Conservation (phyloP, 495 filamentous ascomycete species). For the Podospora australis region DNA sequence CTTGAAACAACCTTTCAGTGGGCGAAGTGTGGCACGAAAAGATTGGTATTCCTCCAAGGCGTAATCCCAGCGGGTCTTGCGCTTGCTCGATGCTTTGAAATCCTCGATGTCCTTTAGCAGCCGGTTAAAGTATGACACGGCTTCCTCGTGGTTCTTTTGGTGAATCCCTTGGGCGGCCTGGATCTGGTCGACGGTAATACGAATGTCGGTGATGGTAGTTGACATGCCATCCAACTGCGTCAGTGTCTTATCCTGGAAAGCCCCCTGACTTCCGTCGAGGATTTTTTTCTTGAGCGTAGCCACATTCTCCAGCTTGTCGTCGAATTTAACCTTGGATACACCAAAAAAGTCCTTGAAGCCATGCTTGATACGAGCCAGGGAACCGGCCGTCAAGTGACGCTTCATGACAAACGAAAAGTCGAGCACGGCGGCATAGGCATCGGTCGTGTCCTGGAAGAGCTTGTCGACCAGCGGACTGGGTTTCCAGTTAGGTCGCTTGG, state of each 20-base stretch:
- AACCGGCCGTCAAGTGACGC: constrained; percentile 18
- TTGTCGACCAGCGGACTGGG: constrained; percentile 19
- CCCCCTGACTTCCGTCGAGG: constrained; percentile 21
- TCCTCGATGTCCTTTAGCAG: constrained; percentile 18
- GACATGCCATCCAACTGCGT: constrained; percentile 15
- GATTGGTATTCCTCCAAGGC: constrained; percentile 19
- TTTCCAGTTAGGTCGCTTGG: constrained; percentile 19
- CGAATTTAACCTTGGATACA: constrained; percentile 19
- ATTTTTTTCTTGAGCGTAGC: constrained; percentile 21
- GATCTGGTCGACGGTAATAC: constrained; percentile 14
- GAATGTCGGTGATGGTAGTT: constrained; percentile 10
- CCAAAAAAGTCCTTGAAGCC: constrained; percentile 27
- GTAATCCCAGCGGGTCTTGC: constrained; percentile 22
- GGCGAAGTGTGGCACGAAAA: constrained; percentile 6
- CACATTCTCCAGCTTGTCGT: constrained; percentile 15
- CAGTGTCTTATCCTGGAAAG: constrained; percentile 24
- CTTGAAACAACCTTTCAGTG: constrained; percentile 1
- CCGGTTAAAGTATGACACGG: constrained; percentile 8
- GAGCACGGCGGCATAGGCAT: constrained; percentile 19
- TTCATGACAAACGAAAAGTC: constrained; percentile 22
- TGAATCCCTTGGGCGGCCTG: constrained; percentile 15
- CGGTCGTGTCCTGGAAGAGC: constrained; percentile 21
- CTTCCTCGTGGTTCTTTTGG: constrained; percentile 13
- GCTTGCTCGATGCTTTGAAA: constrained; percentile 17
- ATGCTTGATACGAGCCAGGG: constrained; percentile 16